These are phyloP conservation scores for Ceratobasidium sp. DNA, from an alignment of 1,284 basidiomycete genomes.

Conservation along the genomic window DNA sequence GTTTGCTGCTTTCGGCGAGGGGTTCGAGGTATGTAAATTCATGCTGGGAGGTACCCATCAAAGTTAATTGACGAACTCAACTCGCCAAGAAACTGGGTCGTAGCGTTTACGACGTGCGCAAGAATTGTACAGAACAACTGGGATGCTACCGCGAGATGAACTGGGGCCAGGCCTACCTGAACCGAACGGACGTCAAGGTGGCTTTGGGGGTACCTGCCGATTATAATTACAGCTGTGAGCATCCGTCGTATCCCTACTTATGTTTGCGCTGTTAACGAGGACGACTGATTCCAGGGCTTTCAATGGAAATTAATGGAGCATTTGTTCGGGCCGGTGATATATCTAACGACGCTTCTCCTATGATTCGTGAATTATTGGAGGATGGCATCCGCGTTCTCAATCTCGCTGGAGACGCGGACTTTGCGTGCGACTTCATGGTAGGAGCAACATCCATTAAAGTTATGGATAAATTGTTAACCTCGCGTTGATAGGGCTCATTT, in stretches of 20 bases:
- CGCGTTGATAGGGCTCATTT: conserved; percentile 5
- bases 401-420: conserved; percentile 32
- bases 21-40: conserved; percentile 36
- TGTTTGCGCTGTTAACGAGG: too few relatives aligned
- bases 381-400: conserved; percentile 31
- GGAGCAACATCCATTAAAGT: background rate
- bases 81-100: conserved; percentile 4
- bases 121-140: background rate
- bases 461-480: background rate
- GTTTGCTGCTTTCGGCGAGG: background rate
- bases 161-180: conserved; percentile 28
- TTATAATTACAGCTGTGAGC: conserved; percentile 20
- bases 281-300: conserved; percentile 6
- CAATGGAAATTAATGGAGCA: conserved; percentile 11
- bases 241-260: background rate
- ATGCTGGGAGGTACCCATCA: too few relatives aligned
- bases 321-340: conserved; percentile 23
- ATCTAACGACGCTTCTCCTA: conserved; percentile 22
- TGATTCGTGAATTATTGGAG: conserved; percentile 32
- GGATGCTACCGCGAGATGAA: conserved; percentile 23
- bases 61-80: background rate
- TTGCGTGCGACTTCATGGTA: conserved; percentile 33
- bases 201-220: conserved; percentile 20
- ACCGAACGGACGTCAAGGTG: conserved; percentile 12
- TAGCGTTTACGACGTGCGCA: conserved; percentile 28